phyloP scores from a whole-genome alignment of 176 grass and related monocot species.

The sorghum (Sorghum bicolor) region DNA sequence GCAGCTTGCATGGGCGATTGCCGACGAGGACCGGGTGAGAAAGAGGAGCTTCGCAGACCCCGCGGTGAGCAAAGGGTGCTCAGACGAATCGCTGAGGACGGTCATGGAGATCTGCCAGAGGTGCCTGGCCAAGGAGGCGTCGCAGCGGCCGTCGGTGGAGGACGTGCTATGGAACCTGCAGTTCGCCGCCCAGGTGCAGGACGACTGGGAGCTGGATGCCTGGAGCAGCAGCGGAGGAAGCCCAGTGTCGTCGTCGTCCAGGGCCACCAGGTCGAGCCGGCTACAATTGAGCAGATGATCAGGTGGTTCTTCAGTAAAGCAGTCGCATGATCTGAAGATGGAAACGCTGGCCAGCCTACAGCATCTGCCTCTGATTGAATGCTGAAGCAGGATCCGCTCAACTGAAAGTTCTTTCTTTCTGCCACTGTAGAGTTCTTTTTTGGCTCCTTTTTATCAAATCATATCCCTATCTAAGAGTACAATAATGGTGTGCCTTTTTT shows the following conservation, averaged over 20 bases:
- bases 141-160: conserved; percentile 78
- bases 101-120: conserved; percentile 86
- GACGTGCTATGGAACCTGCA: conserved; percentile 98
- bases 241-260: conserved; percentile 45
- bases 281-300: conserved; percentile 28
- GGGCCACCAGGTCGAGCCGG: conserved; percentile 8
- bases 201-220: conserved; percentile 56
- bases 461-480: not conserved
- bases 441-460: not conserved
- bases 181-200: conserved; percentile 89
- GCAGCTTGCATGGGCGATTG: conserved; percentile 71
- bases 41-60: conserved; percentile 69
- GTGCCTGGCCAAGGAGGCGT: conserved; percentile 75
- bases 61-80: conserved; percentile 55
- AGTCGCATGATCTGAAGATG: not conserved
- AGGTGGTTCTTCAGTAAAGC: not conserved
- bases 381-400: not conserved
- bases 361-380: not conserved
- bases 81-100: conserved; percentile 74
- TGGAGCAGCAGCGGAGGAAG: conserved; percentile 70
- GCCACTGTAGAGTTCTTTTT: not conserved
- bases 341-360: not conserved
- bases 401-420: not conserved
- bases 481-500: conserved; percentile 15
- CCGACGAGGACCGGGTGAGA: conserved; percentile 50